phyloP scores from a whole-genome alignment of 441 rosid species.

The Cnidoscolus chayamansa region DNA sequence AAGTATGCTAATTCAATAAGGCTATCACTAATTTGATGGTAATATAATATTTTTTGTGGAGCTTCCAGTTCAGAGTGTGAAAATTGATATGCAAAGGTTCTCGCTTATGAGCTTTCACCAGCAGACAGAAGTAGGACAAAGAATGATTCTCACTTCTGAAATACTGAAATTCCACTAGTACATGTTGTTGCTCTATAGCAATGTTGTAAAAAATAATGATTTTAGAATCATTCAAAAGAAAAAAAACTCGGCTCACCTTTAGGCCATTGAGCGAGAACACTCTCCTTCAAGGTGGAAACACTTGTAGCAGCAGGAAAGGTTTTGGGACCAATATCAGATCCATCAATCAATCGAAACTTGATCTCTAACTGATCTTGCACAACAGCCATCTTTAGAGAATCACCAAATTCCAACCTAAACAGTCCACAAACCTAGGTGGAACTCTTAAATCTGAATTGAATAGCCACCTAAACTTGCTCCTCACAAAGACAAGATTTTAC shows the following conservation, averaged over 20 bases:
- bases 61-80: neutral
- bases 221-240: neutral
- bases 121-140: neutral
- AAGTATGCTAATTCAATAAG: neutral
- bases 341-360: slow-evolving; percentile 85
- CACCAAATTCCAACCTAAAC: slow-evolving; percentile 23
- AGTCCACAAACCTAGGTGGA: slow-evolving; percentile 21
- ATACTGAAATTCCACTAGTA: slow-evolving; percentile 7
- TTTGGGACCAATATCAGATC: slow-evolving; percentile 93
- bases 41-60: neutral
- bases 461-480: slow-evolving; percentile 19
- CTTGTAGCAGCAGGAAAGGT: slow-evolving; percentile 79
- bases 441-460: slow-evolving; percentile 24
- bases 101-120: neutral
- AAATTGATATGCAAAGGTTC: neutral
- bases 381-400: slow-evolving; percentile 50
- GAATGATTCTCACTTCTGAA: neutral
- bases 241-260: slow-evolving; percentile 51
- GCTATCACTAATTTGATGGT: neutral
- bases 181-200: neutral
- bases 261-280: slow-evolving; percentile 92
- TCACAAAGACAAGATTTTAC: slow-evolving; percentile 22
- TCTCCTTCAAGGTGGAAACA: slow-evolving; percentile 84
- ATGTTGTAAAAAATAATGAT: neutral
- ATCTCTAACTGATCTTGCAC: slow-evolving; percentile 84